Percentiles rank a stretch among this genome's conserved stretches.
Conservation (phyloP, 148 eudicot species). For the Limonium bicolor region DNA sequence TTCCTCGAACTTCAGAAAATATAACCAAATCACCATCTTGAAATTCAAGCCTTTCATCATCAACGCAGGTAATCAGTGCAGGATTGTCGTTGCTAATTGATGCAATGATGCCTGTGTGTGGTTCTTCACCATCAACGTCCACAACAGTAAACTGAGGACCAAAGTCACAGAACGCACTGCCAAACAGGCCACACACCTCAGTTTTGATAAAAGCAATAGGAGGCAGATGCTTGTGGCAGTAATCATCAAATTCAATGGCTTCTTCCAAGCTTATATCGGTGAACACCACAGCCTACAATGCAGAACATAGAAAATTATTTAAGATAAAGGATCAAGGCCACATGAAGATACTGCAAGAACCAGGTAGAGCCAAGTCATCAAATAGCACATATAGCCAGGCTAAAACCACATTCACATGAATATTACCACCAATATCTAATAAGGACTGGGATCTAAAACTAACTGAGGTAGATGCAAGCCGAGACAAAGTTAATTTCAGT, state of each 20-base stretch:
- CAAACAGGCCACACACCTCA: slow-evolving; percentile 38
- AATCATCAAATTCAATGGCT: slow-evolving; percentile 30
- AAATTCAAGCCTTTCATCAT: slow-evolving; percentile 65
- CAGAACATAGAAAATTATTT: not conserved
- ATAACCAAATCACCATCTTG: slow-evolving; percentile 63
- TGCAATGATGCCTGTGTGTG: slow-evolving; percentile 57
- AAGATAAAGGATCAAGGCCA: not conserved
- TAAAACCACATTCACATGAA: no score
- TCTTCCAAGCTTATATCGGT: slow-evolving; percentile 29
- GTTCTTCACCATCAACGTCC: slow-evolving; percentile 53
- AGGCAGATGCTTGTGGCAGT: slow-evolving; percentile 29
- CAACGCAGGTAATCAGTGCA: slow-evolving; percentile 53
- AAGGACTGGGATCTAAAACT: no score
- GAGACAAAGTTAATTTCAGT: no score
- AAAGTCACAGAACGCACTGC: slow-evolving; percentile 33
- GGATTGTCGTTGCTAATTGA: slow-evolving; percentile 55
- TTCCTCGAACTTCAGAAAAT: slow-evolving; percentile 61
- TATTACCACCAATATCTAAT: no score
- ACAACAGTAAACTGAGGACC: slow-evolving; percentile 29
- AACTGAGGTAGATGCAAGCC: no score
- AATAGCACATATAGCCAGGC: no score
- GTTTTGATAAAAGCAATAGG: slow-evolving; percentile 34
- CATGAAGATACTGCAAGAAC: no score
- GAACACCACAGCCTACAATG: slow-evolving; percentile 28
- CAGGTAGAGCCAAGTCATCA: no score